Conservation (phyloP, 176 grass and related monocot genomes). For the Oryza meridionalis region DNA sequence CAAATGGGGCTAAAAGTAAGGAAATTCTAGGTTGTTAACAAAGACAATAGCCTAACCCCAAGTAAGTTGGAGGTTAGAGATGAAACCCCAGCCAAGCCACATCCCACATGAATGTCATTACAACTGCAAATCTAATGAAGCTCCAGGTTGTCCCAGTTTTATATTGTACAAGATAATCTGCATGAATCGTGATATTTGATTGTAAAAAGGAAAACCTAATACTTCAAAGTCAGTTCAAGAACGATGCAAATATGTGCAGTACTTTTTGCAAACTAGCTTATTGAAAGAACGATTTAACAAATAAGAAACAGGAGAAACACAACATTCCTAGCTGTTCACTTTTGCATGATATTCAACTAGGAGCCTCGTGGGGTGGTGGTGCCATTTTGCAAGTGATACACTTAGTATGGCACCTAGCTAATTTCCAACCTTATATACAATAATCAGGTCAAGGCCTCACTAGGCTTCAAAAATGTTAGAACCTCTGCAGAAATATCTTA, state of each 20-base stretch:
- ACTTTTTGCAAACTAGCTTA: not conserved
- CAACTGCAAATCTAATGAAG: slow-evolving; percentile 3
- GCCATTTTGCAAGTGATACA: slow-evolving; percentile 8
- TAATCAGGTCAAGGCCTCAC: not conserved
- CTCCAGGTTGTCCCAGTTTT: slow-evolving; percentile 1
- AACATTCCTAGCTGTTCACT: slow-evolving; percentile 8
- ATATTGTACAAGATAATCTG: not conserved
- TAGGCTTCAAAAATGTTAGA: not conserved
- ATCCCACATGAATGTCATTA: not conserved
- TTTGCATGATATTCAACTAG: slow-evolving; percentile 22
- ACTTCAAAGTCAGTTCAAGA: slow-evolving; percentile 11
- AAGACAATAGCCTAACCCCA: not conserved
- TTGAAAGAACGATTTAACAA: not conserved
- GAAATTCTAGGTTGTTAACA: not conserved
- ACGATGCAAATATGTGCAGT: not conserved
- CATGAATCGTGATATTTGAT: not conserved
- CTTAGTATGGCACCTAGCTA: not conserved
- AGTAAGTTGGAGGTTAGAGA: not conserved
- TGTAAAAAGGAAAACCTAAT: slow-evolving; percentile 6
- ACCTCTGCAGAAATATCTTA: slow-evolving; percentile 16
- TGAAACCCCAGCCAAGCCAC: not conserved
- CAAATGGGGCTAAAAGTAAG: not conserved
- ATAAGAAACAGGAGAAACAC: slow-evolving; percentile 11
- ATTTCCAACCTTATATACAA: not conserved
- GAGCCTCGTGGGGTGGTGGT: not conserved